Percentiles rank a stretch among this genome's conserved stretches.
phyloP scores from a whole-genome alignment of 345 rosid species.

The Toxicodendron radicans region DNA sequence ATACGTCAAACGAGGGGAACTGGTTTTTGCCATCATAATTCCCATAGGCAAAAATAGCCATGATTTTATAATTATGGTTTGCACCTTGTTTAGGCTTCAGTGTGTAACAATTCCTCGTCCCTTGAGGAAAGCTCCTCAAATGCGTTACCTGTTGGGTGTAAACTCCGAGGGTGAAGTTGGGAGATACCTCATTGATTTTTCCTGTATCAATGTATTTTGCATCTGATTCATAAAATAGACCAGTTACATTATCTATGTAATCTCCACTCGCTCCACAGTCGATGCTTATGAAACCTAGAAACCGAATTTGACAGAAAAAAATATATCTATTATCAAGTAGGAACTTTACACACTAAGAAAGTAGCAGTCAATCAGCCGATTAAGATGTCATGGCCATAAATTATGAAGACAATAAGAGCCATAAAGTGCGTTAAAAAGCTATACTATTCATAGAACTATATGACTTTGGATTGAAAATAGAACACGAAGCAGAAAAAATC shows the following conservation, averaged over 20 bases:
- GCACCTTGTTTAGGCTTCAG: constrained; percentile 18
- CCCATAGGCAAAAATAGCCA: constrained; percentile 24
- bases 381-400: no score
- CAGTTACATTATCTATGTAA: neutral
- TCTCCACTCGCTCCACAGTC: neutral
- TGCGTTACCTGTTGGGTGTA: neutral
- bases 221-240: neutral
- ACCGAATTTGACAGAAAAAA: no score
- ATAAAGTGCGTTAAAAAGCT: no score
- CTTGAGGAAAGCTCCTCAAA: neutral
- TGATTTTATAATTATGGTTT: constrained; percentile 10
- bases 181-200: neutral
- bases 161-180: neutral
- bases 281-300: neutral
- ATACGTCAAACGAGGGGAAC: constrained; percentile 20
- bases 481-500: neutral
- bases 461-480: no score
- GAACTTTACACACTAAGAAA: no score
- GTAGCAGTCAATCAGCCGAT: no score
- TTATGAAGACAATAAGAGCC: no score
- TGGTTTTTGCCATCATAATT: constrained; percentile 20
- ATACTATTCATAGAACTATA: no score
- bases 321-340: no score
- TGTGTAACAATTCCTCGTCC: constrained; percentile 14
- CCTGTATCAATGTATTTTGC: constrained; percentile 2